phyloP scores from a whole-genome alignment of 2,329 filamentous ascomycete genomes.

The Immersiporthe knoxdaviesiana region DNA sequence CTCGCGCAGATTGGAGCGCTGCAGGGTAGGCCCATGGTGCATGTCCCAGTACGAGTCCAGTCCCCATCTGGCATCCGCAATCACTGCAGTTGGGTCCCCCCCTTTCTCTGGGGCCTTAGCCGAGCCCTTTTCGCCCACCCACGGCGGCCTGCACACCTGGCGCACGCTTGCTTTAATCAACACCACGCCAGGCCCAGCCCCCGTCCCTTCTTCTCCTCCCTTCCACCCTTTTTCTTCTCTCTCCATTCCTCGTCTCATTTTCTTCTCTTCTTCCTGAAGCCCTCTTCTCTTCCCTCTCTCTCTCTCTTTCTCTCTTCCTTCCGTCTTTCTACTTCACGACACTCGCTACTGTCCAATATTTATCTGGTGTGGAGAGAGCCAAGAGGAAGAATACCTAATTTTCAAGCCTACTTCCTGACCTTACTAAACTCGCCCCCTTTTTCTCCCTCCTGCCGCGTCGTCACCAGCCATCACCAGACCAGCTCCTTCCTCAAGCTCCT shows the following conservation, averaged over 20 bases:
- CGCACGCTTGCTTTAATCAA: conserved; percentile 18
- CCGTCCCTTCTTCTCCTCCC: conserved; percentile 18
- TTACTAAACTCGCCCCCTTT: conserved; percentile 9
- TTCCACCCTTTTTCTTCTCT: conserved; percentile 19
- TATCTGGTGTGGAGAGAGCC: conserved; percentile 25
- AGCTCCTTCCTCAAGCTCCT: conserved; percentile 17
- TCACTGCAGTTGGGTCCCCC: conserved; percentile 12
- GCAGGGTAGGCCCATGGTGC: conserved; percentile 17
- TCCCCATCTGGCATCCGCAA: conserved; percentile 22
- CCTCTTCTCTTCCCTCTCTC: conserved; percentile 20
- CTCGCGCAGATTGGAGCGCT: conserved; percentile 20
- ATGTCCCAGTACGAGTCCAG: conserved; percentile 22
- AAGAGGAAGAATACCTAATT: conserved; percentile 21
- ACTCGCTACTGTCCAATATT: conserved; percentile 30
- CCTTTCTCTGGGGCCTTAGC: conserved; percentile 16
- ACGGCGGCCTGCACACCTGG: conserved; percentile 11
- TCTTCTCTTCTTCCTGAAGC: conserved; percentile 4
- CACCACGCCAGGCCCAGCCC: conserved; percentile 9
- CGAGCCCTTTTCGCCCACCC: neutral
- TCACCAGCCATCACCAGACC: conserved; percentile 8
- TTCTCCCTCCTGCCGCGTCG: conserved; percentile 12
- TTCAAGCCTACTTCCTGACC: conserved; percentile 18
- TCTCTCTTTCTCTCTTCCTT: too few relatives aligned
- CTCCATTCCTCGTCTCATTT: conserved; percentile 8
- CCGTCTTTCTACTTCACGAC: conserved; percentile 28